phyloP scores from a whole-genome alignment of 108 stramenopile genomes.

The Stephanodiscus minutulus region DNA sequence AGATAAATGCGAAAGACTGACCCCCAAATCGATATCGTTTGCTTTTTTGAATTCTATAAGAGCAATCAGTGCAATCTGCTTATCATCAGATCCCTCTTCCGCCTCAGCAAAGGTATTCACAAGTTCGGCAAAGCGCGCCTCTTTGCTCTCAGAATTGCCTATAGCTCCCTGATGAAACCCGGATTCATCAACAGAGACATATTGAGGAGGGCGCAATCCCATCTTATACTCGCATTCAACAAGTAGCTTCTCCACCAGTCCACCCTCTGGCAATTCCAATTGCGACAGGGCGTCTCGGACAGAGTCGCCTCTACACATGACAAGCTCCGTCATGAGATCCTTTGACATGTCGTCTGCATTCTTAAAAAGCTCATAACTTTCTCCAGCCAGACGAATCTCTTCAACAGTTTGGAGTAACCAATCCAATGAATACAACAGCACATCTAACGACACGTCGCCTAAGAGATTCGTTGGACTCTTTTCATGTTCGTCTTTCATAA shows the following conservation, averaged over 20 bases:
- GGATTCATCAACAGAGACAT: neutral
- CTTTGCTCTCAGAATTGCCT: constrained; percentile 3
- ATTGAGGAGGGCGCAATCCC: constrained; percentile 4
- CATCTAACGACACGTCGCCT: constrained; percentile 42
- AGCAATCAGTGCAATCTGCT: constrained; percentile 56
- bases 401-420: constrained; percentile 57
- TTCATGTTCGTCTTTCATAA: constrained; percentile 72
- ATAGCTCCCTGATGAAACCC: neutral
- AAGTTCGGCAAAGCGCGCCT: constrained; percentile 44
- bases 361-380: constrained; percentile 16
- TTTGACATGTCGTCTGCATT: constrained; percentile 29
- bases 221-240: constrained; percentile 23
- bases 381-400: constrained; percentile 30
- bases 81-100: constrained; percentile 56
- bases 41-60: constrained; percentile 52
- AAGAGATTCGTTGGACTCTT: constrained; percentile 36
- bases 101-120: constrained; percentile 68
- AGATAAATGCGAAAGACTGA: constrained; percentile 67
- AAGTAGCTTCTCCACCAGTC: constrained; percentile 15
- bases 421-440: constrained; percentile 45
- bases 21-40: constrained; percentile 59
- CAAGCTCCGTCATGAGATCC: constrained; percentile 26
- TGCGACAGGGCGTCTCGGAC: constrained; percentile 23
- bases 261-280: constrained; percentile 22
- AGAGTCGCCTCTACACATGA: constrained; percentile 27